Percentiles rank a stretch among this genome's conserved stretches.
phyloP scores from a whole-genome alignment of 2,329 filamentous ascomycete species.

The Aureobasidium subglaciale region DNA sequence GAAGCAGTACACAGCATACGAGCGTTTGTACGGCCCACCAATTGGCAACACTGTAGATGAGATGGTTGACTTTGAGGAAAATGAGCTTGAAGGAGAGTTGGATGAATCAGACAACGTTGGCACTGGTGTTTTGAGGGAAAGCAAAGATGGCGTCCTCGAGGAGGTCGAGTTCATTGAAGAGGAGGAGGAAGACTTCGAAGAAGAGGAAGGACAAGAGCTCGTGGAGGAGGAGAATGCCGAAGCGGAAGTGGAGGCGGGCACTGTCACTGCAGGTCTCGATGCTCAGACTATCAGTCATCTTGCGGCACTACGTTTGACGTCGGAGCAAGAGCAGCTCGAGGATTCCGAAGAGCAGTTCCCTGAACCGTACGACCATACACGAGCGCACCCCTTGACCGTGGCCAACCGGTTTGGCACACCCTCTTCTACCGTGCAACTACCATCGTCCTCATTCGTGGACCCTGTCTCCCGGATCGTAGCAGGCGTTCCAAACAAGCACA shows the following conservation, averaged over 20 bases:
- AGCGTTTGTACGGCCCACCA: conserved; percentile 73
- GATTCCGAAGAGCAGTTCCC: conserved; percentile 14
- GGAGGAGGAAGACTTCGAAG: conserved; percentile 49
- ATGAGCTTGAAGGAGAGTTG: conserved; percentile 28
- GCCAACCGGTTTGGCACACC: conserved; percentile 67
- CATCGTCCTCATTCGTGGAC: conserved; percentile 58
- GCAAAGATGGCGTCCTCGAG: conserved; percentile 52
- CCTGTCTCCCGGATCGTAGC: conserved; percentile 65
- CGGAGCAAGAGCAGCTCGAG: conserved; percentile 16
- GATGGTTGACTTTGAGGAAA: conserved; percentile 21
- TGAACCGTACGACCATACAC: conserved; percentile 33
- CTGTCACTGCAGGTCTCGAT: not conserved
- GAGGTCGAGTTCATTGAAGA: conserved; percentile 49
- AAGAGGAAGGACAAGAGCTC: conserved; percentile 23
- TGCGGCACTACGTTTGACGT: not conserved
- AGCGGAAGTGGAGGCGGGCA: conserved; percentile 17
- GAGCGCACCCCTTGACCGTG: conserved; percentile 67
- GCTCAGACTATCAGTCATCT: conserved; percentile 3
- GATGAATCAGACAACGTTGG: conserved; percentile 43
- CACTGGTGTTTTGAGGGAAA: conserved; percentile 48
- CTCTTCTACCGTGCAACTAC: conserved; percentile 69
- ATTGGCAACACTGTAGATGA: conserved; percentile 57
- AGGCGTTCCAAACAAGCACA: conserved; percentile 59
- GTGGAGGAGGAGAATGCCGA: conserved; percentile 19
- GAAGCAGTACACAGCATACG: conserved; percentile 68